Base-by-base conservation (phyloP, 768 basidiomycete species). In the Naganishia vaughanmartiniae region DNA sequence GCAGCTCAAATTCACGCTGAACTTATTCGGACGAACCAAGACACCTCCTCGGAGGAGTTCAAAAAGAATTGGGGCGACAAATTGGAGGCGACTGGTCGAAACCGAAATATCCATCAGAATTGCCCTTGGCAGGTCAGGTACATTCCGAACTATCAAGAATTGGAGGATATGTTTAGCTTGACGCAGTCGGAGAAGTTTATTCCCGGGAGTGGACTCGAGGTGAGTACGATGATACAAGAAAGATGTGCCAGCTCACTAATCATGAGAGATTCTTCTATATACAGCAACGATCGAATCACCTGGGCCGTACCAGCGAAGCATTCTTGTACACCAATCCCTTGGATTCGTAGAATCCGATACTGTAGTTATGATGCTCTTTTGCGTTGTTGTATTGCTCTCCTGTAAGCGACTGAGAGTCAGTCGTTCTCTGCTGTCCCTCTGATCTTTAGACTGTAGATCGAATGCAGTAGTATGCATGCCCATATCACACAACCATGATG, bases 41-140 rank as follows among this genome's bases (percentile, higher is more conserved):
- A 51, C 48, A 4, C 48, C 4, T 6, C 24, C 24, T 26, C 48
- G 7, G 48, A 51, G 24, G 42, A 63, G 15, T 45, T 45, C 26
- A n/a, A 45, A 26, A 42, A 63, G 6, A 7, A 11, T 24, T 63
- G 60, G 31, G 76, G 45, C 45, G 54, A 67, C n/a, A 57, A 69
- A 12, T n/a, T 73, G 24, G 73, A 72, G 9, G 72, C 70, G 11
- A 75, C 74, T 12, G 76, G 76, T 15, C 53, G 75, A 69, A 24
- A 21, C 15, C n/a, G 17, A 12, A 45, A 24, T 17, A 34, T 26
- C n/a, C 39, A n/a, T 11, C 31, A 39, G 15, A 63, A 63, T 34
- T 6, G 11, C 14, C 60, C 60, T 21, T 63, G 60, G 60, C 15
- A 26, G 11, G 14, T 42, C 5, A 26, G 33, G 30, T 63, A 63